These are phyloP conservation scores for Solanum appendiculatum DNA, from an alignment of 257 asterid genomes.

Conservation along the genomic window DNA sequence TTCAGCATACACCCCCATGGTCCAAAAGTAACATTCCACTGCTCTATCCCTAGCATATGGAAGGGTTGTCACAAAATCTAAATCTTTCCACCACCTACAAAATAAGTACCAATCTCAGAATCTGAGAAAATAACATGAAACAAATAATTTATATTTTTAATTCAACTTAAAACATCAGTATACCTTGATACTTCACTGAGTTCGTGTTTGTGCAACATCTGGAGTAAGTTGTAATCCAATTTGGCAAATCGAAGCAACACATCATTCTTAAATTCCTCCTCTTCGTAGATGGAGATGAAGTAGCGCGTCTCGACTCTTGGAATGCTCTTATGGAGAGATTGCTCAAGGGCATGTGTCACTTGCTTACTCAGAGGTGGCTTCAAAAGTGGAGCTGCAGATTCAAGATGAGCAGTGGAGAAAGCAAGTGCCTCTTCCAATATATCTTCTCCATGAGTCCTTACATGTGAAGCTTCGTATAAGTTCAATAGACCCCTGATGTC, in stretches of 20 bases:
- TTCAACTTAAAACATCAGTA: no score
- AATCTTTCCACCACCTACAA: background rate
- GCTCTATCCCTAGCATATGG: background rate
- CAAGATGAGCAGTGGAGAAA: constrained; percentile 4
- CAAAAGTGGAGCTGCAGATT: background rate
- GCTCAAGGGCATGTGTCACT: constrained; percentile 18
- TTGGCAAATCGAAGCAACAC: constrained; percentile 20
- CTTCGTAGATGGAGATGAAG: constrained; percentile 17
- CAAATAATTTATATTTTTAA: background rate
- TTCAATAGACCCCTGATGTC: constrained; percentile 9
- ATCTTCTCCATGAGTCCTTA: constrained; percentile 19
- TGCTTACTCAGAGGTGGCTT: constrained; percentile 8
- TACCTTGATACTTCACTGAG: constrained; percentile 27
- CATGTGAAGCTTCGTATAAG: constrained; percentile 27
- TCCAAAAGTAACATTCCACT: background rate
- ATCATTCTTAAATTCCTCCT: constrained; percentile 6
- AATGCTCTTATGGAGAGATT: constrained; percentile 13
- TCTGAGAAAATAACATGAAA: background rate
- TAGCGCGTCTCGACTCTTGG: constrained; percentile 20
- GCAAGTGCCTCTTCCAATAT: constrained; percentile 20
- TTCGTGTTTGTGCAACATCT: constrained; percentile 19
- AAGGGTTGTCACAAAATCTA: background rate
- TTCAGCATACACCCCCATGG: background rate
- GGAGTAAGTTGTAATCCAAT: constrained; percentile 20
- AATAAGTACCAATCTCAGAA: background rate